These are phyloP conservation scores for Hibiscus tridactylites DNA, from an alignment of 345 rosid genomes.

Conservation along the genomic window DNA sequence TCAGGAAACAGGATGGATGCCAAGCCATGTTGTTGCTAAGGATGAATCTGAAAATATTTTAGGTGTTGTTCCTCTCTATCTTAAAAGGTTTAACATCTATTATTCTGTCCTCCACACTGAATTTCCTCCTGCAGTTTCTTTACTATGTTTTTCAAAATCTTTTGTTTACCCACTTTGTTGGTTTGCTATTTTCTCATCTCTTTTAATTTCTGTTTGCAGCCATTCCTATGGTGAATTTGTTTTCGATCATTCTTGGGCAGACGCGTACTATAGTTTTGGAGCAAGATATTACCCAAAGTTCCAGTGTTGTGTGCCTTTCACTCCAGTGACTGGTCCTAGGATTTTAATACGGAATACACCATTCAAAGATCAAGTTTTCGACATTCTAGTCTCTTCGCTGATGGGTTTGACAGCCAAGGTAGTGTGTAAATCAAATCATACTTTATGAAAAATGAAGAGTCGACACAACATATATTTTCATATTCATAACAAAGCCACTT, in stretches of 20 bases:
- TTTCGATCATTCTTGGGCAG: conserved; percentile 95
- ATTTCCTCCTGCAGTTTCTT: conserved; percentile 7
- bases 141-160: not conserved
- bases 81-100: conserved; percentile 62
- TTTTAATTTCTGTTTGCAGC: conserved; percentile 38
- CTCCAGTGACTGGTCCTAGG: conserved; percentile 94
- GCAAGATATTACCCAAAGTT: conserved; percentile 88
- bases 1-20: conserved; percentile 93
- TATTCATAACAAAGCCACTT: too few species aligned
- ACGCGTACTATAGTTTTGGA: conserved; percentile 82
- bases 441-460: not conserved
- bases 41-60: conserved; percentile 58
- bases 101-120: conserved; percentile 9
- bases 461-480: too few species aligned
- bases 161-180: not conserved
- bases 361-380: conserved; percentile 63
- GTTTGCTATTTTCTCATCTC: conserved; percentile 18
- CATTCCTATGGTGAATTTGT: conserved; percentile 96
- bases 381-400: conserved; percentile 55
- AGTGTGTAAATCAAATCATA: conserved; percentile 8
- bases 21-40: conserved; percentile 72
- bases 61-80: conserved; percentile 91
- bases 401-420: conserved; percentile 68
- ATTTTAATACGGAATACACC: conserved; percentile 54
- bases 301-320: conserved; percentile 94